A percentile compares a stretch with the other conserved stretches of the same genome.
Evolutionary conservation across 1,284 basidiomycete species (phyloP).

Genomic region (Leccinum pachyderme): DNA sequence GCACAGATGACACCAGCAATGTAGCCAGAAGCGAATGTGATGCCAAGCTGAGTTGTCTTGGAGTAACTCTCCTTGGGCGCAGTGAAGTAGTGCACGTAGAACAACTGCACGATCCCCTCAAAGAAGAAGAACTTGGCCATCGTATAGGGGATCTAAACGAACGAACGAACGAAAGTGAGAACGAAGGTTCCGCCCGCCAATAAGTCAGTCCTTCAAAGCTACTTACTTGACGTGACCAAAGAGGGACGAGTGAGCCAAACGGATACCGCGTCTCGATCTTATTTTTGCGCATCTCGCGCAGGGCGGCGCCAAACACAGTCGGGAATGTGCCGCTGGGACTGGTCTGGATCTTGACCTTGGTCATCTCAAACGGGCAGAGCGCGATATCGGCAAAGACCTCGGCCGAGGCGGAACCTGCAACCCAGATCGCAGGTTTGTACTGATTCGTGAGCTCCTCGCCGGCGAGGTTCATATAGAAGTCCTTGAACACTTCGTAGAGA

Average conservation of each 20-base stretch:
- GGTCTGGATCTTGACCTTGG: constrained; percentile 84
- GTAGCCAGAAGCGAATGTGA: constrained; percentile 81
- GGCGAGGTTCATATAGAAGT: constrained; percentile 79
- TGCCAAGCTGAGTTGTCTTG: constrained; percentile 72
- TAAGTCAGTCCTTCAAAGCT: neutral
- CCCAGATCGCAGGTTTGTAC: constrained; percentile 94
- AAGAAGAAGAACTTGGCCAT: constrained; percentile 90
- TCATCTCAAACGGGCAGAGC: constrained; percentile 81
- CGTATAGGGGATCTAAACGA: constrained; percentile 74
- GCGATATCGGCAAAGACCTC: constrained; percentile 95
- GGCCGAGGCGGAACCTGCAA: constrained; percentile 89
- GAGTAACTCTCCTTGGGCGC: constrained; percentile 69
- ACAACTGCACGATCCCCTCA: constrained; percentile 73
- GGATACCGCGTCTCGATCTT: constrained; percentile 73
- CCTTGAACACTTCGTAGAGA: constrained; percentile 96
- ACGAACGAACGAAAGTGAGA: neutral
- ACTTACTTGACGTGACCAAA: constrained; percentile 77
- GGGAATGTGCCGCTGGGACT: constrained; percentile 73
- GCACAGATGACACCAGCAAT: constrained; percentile 81
- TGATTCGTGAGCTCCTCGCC: constrained; percentile 79
- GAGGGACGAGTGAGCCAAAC: constrained; percentile 76
- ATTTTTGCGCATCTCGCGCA: constrained; percentile 61
- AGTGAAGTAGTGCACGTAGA: constrained; percentile 76
- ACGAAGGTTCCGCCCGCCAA: neutral
- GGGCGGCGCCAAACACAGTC: constrained; percentile 64